Evolutionary conservation across 2,329 filamentous ascomycete species (phyloP), one percentile per base, ranked within the genome.

Genomic region (Berkeleyomyces rouxiae): DNA sequence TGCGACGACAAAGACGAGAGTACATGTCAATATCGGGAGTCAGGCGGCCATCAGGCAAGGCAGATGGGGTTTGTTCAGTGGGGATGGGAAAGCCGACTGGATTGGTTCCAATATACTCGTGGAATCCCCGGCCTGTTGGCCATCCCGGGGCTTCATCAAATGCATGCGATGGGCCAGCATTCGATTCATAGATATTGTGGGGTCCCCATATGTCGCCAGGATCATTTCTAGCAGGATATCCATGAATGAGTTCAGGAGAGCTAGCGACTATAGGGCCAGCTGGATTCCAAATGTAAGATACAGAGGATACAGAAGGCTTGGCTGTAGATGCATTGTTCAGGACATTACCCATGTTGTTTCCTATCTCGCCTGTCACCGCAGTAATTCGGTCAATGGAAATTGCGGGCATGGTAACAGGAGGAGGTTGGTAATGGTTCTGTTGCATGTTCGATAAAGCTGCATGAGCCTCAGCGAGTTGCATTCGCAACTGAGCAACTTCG

Each of bases 401-500:
- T 10, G 51, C 46, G 6, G 53, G 42, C 23, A 59, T 37, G 13
- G 43, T 7, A 16, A 36, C 37, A 37, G 59, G 31, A 16, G 23
- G 37, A 49, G 49, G 31, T 31, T 58, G 63, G 44, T 71, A 71
- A 39, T 73, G 55, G 16, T 63, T 55, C 4, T 63, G 55, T 7
- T 62, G 44, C 53, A 61, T 47, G 16, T 23, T 58, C 31, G 53
- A 42, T 31, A 64, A 49, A 10, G 63, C 47, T 11, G 78, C 83
- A 65, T 87, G 82, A 43, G 87, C 86, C 65, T 83, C 79, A 51
- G 85, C 84, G 60, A 92, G 80, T 72, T 90, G 82, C 74, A 87
- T 88, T 3, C 59, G 63, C 63, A 91, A 76, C 60, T 82, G 82
- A 65, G 83, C 74, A 37, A 90, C 74, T 70, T 90, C 86, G 39